Conservation (phyloP, 345 rosid genomes). For the Reutealis trisperma region DNA sequence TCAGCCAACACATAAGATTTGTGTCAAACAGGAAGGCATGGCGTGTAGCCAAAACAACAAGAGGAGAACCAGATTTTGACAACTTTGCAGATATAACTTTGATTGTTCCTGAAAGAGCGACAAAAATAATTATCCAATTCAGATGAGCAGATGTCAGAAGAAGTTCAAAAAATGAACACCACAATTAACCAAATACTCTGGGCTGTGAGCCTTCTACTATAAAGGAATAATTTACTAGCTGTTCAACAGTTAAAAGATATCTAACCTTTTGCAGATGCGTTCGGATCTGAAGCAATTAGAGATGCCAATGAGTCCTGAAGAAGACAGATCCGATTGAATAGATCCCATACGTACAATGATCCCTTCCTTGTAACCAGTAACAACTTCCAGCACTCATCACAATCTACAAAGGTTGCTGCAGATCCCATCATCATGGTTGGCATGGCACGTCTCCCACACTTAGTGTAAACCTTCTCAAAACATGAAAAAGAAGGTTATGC, state of each 20-base stretch:
- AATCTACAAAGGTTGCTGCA: slow-evolving; percentile 87
- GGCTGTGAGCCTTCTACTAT: not conserved
- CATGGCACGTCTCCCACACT: slow-evolving; percentile 93
- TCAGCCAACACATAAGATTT: slow-evolving; percentile 93
- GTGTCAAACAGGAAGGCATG: slow-evolving; percentile 91
- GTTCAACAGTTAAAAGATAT: slow-evolving; percentile 12
- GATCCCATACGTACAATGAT: slow-evolving; percentile 82
- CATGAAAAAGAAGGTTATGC: slow-evolving; percentile 7
- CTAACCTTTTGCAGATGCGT: slow-evolving; percentile 56
- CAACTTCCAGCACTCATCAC: slow-evolving; percentile 92
- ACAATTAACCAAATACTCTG: not conserved
- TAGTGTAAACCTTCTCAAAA: slow-evolving; percentile 74
- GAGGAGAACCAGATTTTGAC: slow-evolving; percentile 93
- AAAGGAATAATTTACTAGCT: slow-evolving; percentile 1
- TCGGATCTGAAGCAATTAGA: slow-evolving; percentile 56
- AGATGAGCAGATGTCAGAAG: slow-evolving; percentile 9
- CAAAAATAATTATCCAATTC: not conserved
- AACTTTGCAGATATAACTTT: slow-evolving; percentile 91
- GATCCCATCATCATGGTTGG: slow-evolving; percentile 98
- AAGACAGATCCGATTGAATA: slow-evolving; percentile 68
- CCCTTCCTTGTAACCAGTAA: slow-evolving; percentile 88
- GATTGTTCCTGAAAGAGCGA: slow-evolving; percentile 59
- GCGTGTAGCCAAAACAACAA: slow-evolving; percentile 89
- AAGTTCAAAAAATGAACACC: not conserved
- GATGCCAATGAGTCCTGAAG: slow-evolving; percentile 83